Evolutionary conservation across 1,284 basidiomycete genomes (phyloP), one percentile per base, ranked within the genome.

Genomic region (Anthracocystis setariae): DNA sequence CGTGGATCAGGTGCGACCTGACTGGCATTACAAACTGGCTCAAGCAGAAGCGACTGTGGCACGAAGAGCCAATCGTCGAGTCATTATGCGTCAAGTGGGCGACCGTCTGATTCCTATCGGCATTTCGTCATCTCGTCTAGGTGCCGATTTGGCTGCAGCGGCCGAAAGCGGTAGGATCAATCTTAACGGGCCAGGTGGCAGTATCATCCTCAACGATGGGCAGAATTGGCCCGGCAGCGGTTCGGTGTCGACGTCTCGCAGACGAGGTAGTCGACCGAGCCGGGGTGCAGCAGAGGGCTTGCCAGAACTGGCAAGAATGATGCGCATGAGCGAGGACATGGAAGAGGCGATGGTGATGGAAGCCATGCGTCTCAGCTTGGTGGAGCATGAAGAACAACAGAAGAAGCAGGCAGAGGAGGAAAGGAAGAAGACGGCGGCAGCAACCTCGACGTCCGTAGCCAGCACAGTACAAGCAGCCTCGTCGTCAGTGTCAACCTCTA

Each of bases 261-360:
- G 69, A 29, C 53, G 69, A 32, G 67, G 69, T 47, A 72, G 69
- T 46, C 58, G 69, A 23, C 63, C 63, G 23, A 69, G 59, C 40
- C 54, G 66, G 5, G 57, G 64, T 13, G 67, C 43, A 18, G 49
- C 21, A 17, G 60, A 60, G 4, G 63, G 71, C 12, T 23, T 68
- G 42, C 56, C 49, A 5, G 93, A 65, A 89, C 91, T 48, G 90
- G 96, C 56, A 89, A 91, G 70, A 91, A 93, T 55, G 89, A 92
- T 46, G 93, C 93, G 37, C 88, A 91, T 37, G 88, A 94, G 65
- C 13, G 90, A 91, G 80, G 92, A 94, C 84, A 83, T 94, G 64
- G 93, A 95, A 85, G 93, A 95, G 91, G 85, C 98, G 46, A 97
- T 98, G 94, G 87, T 99, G 53, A 94, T 95, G 92, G 95, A 98